Evolutionary conservation across 108 stramenopile genomes (phyloP), one percentile per base, ranked within the genome.

Genomic region (Cylindrotheca fusiformis): DNA sequence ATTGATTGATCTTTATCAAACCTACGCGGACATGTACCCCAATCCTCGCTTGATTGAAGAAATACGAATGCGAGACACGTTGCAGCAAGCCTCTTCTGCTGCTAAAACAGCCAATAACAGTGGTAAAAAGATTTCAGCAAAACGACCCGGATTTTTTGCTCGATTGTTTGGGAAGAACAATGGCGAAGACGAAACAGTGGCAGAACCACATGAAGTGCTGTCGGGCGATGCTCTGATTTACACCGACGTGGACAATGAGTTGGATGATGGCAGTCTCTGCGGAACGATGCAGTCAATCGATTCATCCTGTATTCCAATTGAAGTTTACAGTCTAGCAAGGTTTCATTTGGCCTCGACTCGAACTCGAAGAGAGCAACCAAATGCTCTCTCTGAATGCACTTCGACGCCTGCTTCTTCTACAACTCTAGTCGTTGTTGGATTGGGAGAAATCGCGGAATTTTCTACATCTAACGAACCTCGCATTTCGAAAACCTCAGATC

Each of bases 11-110:
- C 32, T 77, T 4, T 82, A 62, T 55, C 55, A 74, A 27, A 46
- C 58, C n/a, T 82, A 75, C 49, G 76, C 81, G 17, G 68, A 72
- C 18, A 36, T 71, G 30, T 82, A 74, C 68, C 81, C 81, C 27
- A 82, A 82, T 48, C 76, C 81, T 8, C 51, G 41, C 18, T 55
- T 82, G 45, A 47, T 68, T 3, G 69, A 73, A 56, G 81, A 82
- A 52, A 50, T 31, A 29, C 65, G 65, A 25, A 64, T 75, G 47
- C 25, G 69, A 23, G 66, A 77, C 27, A 61, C 56, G n/a, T 53
- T 82, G 45, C 49, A 75, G 52, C 70, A 77, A 59, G 75, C 76
- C 29, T 52, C 71, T 6, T 49, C 71, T 6, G 67, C 77, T 4
- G 77, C 77, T 1, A 60, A 55, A 45, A 46, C 61, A 17, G 52